These are phyloP conservation scores for Phoenix roebelenii DNA, from an alignment of 176 grass and related monocot genomes.

Conservation along the genomic window DNA sequence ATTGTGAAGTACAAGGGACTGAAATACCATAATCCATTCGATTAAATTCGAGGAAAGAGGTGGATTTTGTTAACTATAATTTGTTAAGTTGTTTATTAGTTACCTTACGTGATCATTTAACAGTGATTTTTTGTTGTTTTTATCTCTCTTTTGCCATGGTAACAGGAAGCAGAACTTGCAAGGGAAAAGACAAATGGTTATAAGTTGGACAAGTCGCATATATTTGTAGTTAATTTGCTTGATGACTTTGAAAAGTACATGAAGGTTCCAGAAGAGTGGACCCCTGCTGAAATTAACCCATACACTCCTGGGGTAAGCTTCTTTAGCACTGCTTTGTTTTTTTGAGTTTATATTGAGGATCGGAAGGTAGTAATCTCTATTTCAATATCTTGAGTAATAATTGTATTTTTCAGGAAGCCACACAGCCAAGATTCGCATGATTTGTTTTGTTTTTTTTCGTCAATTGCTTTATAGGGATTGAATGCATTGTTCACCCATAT, in stretches of 20 bases:
- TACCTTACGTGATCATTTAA: background rate
- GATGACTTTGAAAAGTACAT: slow-evolving; percentile 93
- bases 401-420: too few species aligned
- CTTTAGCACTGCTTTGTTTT: background rate
- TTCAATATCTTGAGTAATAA: too few species aligned
- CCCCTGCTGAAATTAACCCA: slow-evolving; percentile 81
- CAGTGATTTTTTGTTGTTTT: background rate
- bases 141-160: background rate
- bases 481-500: too few species aligned
- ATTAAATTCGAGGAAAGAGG: too few species aligned
- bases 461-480: too few species aligned
- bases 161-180: slow-evolving; percentile 80
- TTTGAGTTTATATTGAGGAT: background rate
- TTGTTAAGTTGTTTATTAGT: background rate
- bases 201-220: slow-evolving; percentile 85
- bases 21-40: too few species aligned
- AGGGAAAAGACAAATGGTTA: slow-evolving; percentile 91
- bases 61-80: too few species aligned
- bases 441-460: too few species aligned
- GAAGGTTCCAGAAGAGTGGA: slow-evolving; percentile 90
- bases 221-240: slow-evolving; percentile 81
- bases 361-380: too few species aligned
- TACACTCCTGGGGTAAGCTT: slow-evolving; percentile 68
- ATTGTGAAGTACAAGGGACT: too few species aligned
- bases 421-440: too few species aligned